Evolutionary conservation across 2,329 filamentous ascomycete genomes (phyloP).

Genomic region (Teratosphaeria epicoccoides): DNA sequence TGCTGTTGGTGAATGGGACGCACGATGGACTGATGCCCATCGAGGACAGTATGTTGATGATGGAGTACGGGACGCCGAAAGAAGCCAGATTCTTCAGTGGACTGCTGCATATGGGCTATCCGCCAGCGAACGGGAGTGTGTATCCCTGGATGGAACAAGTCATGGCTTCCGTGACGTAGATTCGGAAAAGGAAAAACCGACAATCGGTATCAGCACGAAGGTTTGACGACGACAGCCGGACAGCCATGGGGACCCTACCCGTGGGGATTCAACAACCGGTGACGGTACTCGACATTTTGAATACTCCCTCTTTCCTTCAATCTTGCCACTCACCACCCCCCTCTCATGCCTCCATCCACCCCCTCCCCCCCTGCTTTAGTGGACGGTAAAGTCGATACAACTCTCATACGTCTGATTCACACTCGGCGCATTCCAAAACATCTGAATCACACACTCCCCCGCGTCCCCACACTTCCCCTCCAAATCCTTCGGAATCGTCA

Average conservation of each 20-base stretch:
- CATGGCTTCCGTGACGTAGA: too few relatives aligned
- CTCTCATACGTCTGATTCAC: conserved; percentile 53
- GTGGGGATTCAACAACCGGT: too few relatives aligned
- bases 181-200: too few relatives aligned
- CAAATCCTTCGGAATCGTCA: conserved; percentile 45
- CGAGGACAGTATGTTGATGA: conserved; percentile 54
- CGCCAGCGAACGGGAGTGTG: conserved; percentile 45
- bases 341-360: not conserved
- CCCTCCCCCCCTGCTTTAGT: not conserved
- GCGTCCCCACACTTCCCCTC: conserved; percentile 36
- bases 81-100: conserved; percentile 54
- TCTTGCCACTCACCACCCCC: too few relatives aligned
- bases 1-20: conserved; percentile 52
- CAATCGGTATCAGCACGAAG: too few relatives aligned
- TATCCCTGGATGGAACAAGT: conserved; percentile 54
- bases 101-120: conserved; percentile 58
- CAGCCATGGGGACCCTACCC: too few relatives aligned
- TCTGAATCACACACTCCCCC: conserved; percentile 48
- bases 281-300: too few relatives aligned
- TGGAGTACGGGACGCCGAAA: conserved; percentile 55
- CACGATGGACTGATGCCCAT: conserved; percentile 57
- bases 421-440: conserved; percentile 49
- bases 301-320: too few relatives aligned
- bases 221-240: too few relatives aligned
- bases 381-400: conserved; percentile 51